phyloP scores from a whole-genome alignment of 768 basidiomycete genomes.

The Naganishia friedmannii region DNA sequence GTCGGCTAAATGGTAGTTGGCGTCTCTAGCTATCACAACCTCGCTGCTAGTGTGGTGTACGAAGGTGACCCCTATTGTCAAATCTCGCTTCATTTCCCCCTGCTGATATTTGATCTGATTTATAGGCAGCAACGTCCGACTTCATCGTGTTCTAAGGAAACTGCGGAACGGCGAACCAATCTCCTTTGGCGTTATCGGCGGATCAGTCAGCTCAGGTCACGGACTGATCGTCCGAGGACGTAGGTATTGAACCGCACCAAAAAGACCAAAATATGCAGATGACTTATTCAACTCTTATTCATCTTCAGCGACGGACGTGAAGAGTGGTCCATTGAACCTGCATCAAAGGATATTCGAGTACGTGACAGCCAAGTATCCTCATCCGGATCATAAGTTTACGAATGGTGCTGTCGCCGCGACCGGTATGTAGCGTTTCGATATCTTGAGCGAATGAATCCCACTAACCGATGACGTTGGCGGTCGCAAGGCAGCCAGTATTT shows the following conservation, averaged over 20 bases:
- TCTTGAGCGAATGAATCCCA: too few relatives aligned
- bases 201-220: conserved; percentile 24
- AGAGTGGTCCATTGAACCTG: conserved; percentile 11
- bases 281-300: neutral
- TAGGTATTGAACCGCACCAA: too few relatives aligned
- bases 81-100: neutral
- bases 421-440: conserved; percentile 28
- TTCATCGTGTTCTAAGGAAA: conserved; percentile 17
- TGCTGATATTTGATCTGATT: neutral
- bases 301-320: conserved; percentile 1
- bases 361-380: conserved; percentile 20
- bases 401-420: conserved; percentile 47
- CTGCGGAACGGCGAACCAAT: conserved; percentile 23
- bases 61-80: conserved; percentile 6
- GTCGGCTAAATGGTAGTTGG: neutral
- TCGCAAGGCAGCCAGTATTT: conserved; percentile 11
- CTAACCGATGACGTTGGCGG: too few relatives aligned
- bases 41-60: conserved; percentile 15
- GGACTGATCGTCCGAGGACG: conserved; percentile 9
- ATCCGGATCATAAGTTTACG: conserved; percentile 37
- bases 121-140: conserved; percentile 9
- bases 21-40: conserved; percentile 18
- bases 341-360: conserved; percentile 21
- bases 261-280: too few relatives aligned
- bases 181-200: conserved; percentile 21